Percentiles rank a stretch among this genome's conserved stretches.
Evolutionary conservation across 306 rosid species (phyloP).

Genomic region (Alnus rubra): DNA sequence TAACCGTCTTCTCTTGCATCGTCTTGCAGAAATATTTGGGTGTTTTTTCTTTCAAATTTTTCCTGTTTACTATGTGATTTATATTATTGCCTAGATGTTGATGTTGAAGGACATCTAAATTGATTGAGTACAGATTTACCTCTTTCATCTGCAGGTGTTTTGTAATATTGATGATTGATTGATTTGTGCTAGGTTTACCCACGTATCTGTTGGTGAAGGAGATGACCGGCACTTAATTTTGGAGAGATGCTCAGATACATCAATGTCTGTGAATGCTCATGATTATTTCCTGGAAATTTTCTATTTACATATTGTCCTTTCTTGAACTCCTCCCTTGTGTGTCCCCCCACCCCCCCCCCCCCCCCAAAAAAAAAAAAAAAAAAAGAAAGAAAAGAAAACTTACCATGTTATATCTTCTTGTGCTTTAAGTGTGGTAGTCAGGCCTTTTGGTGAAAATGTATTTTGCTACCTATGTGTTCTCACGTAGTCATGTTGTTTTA

Average conservation of each 20-base stretch:
- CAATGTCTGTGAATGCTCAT: constrained; percentile 56
- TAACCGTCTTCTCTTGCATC: constrained; percentile 95
- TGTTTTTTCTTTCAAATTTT: constrained; percentile 34
- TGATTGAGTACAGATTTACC: neutral
- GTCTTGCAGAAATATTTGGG: constrained; percentile 99
- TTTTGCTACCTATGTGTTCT: too few relatives aligned
- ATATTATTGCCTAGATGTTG: neutral
- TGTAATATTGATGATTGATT: constrained; percentile 13
- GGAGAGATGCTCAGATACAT: constrained; percentile 84
- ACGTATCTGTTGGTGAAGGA: constrained; percentile 96
- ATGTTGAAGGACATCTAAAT: neutral
- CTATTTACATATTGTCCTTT: neutral
- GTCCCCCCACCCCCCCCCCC: too few relatives aligned
- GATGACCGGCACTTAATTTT: constrained; percentile 85
- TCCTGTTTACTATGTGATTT: constrained; percentile 8
- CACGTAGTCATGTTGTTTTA: too few relatives aligned
- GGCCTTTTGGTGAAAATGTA: too few relatives aligned
- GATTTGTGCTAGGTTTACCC: constrained; percentile 67
- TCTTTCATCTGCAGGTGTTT: neutral
- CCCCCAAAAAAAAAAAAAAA: too few relatives aligned
- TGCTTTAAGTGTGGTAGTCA: too few relatives aligned
- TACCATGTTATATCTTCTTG: too few relatives aligned
- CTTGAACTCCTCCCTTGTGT: neutral
- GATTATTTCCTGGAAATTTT: neutral
- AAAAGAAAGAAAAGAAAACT: too few relatives aligned